Evolutionary conservation across 2,329 filamentous ascomycete species (phyloP).

Genomic region (Penicillium palitans): DNA sequence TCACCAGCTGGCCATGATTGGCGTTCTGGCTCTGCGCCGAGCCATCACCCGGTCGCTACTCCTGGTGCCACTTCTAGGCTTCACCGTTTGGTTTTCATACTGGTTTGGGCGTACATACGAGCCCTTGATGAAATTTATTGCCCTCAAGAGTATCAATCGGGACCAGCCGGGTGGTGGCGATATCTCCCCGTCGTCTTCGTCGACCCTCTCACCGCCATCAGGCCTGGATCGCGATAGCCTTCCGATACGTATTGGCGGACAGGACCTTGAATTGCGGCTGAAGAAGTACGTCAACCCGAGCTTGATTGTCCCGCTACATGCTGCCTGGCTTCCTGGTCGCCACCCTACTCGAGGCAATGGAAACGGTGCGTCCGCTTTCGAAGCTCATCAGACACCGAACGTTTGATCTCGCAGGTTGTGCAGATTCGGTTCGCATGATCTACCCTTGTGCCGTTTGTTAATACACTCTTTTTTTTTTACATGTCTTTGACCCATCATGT

Average conservation of each 20-base stretch:
- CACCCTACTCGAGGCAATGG: slow-evolving; percentile 18
- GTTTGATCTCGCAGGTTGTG: slow-evolving; percentile 1
- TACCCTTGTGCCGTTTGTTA: background rate
- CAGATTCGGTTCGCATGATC: background rate
- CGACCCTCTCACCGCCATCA: slow-evolving; percentile 43
- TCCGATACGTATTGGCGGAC: slow-evolving; percentile 43
- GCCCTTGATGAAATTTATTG: slow-evolving; percentile 88
- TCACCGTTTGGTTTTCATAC: slow-evolving; percentile 86
- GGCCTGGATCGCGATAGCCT: slow-evolving; percentile 47
- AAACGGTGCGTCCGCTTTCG: slow-evolving; percentile 22
- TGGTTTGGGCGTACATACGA: slow-evolving; percentile 79
- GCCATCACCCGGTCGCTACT: slow-evolving; percentile 73
- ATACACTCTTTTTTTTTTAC: slow-evolving; percentile 1
- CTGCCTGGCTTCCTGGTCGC: slow-evolving; percentile 45
- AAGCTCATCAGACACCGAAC: slow-evolving; percentile 19
- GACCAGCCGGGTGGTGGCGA: slow-evolving; percentile 53
- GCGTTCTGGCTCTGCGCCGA: slow-evolving; percentile 72
- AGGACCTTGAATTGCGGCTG: slow-evolving; percentile 41
- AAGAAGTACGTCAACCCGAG: slow-evolving; percentile 52
- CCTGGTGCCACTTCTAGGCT: slow-evolving; percentile 72
- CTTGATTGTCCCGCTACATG: slow-evolving; percentile 46
- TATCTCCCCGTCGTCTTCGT: slow-evolving; percentile 39
- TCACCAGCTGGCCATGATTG: slow-evolving; percentile 89
- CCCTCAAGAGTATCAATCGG: slow-evolving; percentile 76
- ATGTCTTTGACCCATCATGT: slow-evolving; percentile 13